Base-by-base conservation (phyloP, 768 basidiomycete genomes). In the Lactarius pseudohatsudake region DNA sequence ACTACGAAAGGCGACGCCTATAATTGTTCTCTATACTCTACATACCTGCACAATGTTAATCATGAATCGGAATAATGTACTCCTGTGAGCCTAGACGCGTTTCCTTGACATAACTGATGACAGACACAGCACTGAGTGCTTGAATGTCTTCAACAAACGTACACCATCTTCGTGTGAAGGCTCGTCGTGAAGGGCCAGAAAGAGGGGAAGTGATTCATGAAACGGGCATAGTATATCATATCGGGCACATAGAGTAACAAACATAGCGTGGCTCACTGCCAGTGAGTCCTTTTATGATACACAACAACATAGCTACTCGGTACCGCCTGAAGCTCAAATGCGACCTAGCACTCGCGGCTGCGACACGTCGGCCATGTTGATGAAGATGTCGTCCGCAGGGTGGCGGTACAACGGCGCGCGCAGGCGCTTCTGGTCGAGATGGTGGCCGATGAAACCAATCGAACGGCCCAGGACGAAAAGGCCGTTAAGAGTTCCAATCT, bases 381-480 rank as follows among this genome's bases (percentile, higher is more conserved):
- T 95, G 79, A 93, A 94, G 81, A 96, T 94, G 75, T 95, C 94
- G 77, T 95, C 94, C 3, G 94, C 92, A 69, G 94, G 94, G 79
- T 92, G 93, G 71, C 95, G 89, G 86, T 98, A 96, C 61, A 98
- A 82, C 54, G 93, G 92, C 43, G 93, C 93, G 68, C 90, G 87
- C 75, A 96, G 86, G 72, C 94, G 86, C 85, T 95, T 96, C 85
- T 98, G 96, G 81, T 98, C 96, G 58, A 95, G 87, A 76, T 92
- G 92, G 81, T 93, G 94, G 47, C 94, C 94, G 73, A 96, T 94
- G 86, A 98, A 97, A 71, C 96, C 96, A 77, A 97, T 97, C 77
- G 91, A 94, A 71, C 96, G 92, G 57, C 96, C 96, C 62, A 98
- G 88, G 56, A 99, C 96, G 80, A 98, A 98, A 66, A 99, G 83